phyloP scores from a whole-genome alignment of 768 basidiomycete species.

The Leccinum disarticulatum region DNA sequence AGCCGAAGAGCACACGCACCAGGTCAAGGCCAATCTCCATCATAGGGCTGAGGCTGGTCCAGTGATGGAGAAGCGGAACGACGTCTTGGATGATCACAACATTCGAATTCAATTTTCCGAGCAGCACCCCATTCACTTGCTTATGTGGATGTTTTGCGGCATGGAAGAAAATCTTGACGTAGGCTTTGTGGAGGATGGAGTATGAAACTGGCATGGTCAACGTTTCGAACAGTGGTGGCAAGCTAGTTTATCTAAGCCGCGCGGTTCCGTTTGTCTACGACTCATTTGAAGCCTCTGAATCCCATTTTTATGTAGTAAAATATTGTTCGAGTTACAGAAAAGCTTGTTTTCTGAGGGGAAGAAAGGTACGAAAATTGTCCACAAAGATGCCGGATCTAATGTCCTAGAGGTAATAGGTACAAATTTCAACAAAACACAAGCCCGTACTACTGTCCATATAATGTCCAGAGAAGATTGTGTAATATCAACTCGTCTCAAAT shows the following conservation, averaged over 20 bases:
- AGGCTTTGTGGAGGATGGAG: slow-evolving; percentile 58
- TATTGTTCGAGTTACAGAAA: not conserved
- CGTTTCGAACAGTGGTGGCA: not conserved
- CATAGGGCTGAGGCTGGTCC: slow-evolving; percentile 82
- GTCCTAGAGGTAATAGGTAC: not conserved
- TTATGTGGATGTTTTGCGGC: slow-evolving; percentile 77
- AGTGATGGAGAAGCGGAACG: slow-evolving; percentile 79
- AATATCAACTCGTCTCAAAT: slow-evolving; percentile 4
- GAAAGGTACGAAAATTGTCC: not conserved
- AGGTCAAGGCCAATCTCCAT: slow-evolving; percentile 84
- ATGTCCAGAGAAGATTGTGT: slow-evolving; percentile 9
- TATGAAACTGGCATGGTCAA: slow-evolving; percentile 40
- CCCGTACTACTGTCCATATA: slow-evolving; percentile 16
- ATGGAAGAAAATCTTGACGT: slow-evolving; percentile 75
- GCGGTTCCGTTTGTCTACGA: not conserved
- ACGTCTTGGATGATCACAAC: slow-evolving; percentile 58
- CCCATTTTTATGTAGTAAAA: not conserved
- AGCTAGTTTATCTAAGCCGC: not conserved
- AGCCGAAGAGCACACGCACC: slow-evolving; percentile 39
- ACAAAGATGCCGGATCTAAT: not conserved
- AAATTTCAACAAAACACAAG: slow-evolving; percentile 1
- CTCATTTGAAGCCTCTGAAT: no score
- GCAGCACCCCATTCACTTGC: slow-evolving; percentile 75
- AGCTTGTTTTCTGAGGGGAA: not conserved
- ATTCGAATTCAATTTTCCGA: slow-evolving; percentile 48